Conservation (phyloP, 2,329 filamentous ascomycete genomes). For the Beauveria sp. region DNA sequence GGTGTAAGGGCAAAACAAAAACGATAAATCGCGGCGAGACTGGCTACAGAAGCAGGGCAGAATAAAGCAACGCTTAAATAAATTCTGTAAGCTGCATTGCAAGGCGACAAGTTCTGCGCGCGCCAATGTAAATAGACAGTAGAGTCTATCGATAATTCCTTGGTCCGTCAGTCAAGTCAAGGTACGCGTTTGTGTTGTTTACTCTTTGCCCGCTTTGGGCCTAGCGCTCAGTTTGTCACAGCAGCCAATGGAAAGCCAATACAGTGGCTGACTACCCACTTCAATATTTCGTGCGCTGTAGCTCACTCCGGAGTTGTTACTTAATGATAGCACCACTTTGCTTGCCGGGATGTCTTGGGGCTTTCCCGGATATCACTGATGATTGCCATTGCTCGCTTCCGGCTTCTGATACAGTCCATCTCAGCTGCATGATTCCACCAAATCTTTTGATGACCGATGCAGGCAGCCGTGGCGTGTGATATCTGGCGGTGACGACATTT, state of each 20-base stretch:
- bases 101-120: not conserved
- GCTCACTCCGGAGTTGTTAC: not conserved
- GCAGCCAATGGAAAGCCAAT: not conserved
- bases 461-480: not conserved
- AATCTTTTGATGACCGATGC: not conserved
- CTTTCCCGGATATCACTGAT: not conserved
- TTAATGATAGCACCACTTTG: not conserved
- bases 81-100: not conserved
- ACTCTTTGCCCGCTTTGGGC: conserved; percentile 29
- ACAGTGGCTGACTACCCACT: not conserved
- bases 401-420: not conserved
- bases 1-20: not conserved
- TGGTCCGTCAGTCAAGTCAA: conserved; percentile 2
- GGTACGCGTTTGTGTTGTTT: conserved; percentile 33
- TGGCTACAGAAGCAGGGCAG: not conserved
- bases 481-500: not conserved
- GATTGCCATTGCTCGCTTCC: not conserved
- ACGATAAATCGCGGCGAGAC: not conserved
- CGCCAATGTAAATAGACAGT: not conserved
- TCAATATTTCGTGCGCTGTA: not conserved
- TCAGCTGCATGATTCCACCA: not conserved
- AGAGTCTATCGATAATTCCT: conserved; percentile 2
- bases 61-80: conserved; percentile 12
- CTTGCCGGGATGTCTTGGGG: not conserved
- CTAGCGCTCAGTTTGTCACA: conserved; percentile 19